phyloP scores from a whole-genome alignment of 2,329 filamentous ascomycete genomes.

The Trichoderma sp. region DNA sequence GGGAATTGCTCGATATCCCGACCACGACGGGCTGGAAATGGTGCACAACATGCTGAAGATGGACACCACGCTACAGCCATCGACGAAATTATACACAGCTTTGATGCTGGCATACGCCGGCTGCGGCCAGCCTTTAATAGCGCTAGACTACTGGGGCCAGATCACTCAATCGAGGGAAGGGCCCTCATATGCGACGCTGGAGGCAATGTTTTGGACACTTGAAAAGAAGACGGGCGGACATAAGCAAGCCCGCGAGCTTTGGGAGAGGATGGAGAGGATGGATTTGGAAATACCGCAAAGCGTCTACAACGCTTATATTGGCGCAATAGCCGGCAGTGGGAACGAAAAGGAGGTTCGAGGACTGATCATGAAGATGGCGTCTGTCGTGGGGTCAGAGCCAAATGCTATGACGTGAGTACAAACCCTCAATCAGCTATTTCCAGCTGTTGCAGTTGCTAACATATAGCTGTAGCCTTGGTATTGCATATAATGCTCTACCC shows the following conservation, averaged over 20 bases:
- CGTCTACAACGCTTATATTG: conserved; percentile 75
- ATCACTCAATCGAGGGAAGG: conserved; percentile 84
- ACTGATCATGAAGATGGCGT: conserved; percentile 65
- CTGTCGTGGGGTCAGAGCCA: conserved; percentile 64
- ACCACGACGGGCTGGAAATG: conserved; percentile 63
- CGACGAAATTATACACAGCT: conserved; percentile 75
- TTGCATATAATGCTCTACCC: conserved; percentile 72
- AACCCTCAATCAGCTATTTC: background rate
- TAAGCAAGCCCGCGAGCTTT: conserved; percentile 63
- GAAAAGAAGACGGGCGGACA: conserved; percentile 60
- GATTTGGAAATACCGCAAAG: conserved; percentile 73
- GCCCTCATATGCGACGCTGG: conserved; percentile 76
- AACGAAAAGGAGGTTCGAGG: conserved; percentile 65
- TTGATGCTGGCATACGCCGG: conserved; percentile 83
- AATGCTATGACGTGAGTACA: conserved; percentile 67
- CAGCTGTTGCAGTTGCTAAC: conserved; percentile 20
- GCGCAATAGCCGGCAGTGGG: conserved; percentile 71
- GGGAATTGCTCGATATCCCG: conserved; percentile 61
- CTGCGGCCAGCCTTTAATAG: conserved; percentile 63
- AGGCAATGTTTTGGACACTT: conserved; percentile 77
- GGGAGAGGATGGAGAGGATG: conserved; percentile 68
- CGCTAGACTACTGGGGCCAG: conserved; percentile 78
- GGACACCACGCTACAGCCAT: conserved; percentile 74
- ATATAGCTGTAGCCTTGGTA: conserved; percentile 59
- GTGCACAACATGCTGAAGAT: conserved; percentile 94